These are phyloP conservation scores for Acer saccharum DNA, from an alignment of 345 rosid species.

Conservation along the genomic window DNA sequence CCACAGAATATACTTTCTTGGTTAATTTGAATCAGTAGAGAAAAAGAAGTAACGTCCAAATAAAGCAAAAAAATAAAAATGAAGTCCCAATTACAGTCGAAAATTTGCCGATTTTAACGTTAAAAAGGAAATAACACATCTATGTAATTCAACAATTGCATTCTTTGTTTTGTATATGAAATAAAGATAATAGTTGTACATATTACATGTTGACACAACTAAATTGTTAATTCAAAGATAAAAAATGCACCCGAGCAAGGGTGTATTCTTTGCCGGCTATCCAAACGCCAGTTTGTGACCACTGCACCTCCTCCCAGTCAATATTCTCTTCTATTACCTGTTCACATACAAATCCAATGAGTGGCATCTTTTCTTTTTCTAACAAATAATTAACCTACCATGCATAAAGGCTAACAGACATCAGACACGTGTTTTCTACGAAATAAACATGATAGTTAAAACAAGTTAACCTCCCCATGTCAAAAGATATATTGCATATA, in stretches of 20 bases:
- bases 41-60: no score
- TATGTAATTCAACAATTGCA: background rate
- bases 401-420: background rate
- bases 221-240: slow-evolving; percentile 55
- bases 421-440: background rate
- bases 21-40: no score
- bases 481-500: background rate
- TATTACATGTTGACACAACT: background rate
- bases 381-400: background rate
- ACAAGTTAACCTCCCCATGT: background rate
- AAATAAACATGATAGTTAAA: background rate
- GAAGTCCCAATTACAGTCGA: no score
- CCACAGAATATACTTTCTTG: no score
- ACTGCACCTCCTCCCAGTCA: slow-evolving; percentile 98
- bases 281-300: slow-evolving; percentile 99
- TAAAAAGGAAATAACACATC: background rate
- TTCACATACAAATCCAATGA: background rate
- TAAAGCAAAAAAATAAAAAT: no score
- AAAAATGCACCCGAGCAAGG: slow-evolving; percentile 90
- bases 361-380: background rate
- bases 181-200: background rate
- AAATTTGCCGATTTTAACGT: background rate
- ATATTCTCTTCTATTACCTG: slow-evolving; percentile 88
- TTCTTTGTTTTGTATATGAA: background rate
- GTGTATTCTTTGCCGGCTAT: slow-evolving; percentile 87